Conservation (phyloP, 108 stramenopile species). For the Poteriospumella lacustris region DNA sequence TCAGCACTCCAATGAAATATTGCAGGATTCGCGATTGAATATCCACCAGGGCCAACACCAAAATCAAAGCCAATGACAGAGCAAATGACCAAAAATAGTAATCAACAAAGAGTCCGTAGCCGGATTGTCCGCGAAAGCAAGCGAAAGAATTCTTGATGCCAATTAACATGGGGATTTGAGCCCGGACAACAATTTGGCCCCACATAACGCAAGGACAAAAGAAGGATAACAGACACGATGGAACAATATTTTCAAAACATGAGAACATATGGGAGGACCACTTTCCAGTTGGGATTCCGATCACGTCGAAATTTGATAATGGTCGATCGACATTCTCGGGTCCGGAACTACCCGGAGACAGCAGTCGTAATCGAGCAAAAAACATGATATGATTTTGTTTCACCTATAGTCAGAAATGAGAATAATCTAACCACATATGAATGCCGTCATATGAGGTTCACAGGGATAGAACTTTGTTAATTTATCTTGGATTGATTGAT, state of each 20-base stretch:
- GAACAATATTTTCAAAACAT: background rate
- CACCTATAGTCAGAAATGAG: too few relatives aligned
- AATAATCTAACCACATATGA: too few relatives aligned
- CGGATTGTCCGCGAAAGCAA: background rate
- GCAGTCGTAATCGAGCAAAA: too few relatives aligned
- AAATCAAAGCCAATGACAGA: background rate
- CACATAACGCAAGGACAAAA: conserved; percentile 10
- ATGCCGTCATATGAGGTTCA: too few relatives aligned
- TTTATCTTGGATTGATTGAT: too few relatives aligned
- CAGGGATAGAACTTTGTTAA: too few relatives aligned
- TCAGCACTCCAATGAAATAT: background rate
- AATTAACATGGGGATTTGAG: conserved; percentile 4
- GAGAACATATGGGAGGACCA: background rate
- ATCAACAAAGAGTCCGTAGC: background rate
- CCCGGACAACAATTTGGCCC: background rate
- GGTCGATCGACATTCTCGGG: conserved; percentile 13
- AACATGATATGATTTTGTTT: too few relatives aligned
- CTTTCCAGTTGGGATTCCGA: background rate
- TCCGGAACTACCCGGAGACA: too few relatives aligned
- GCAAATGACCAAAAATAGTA: background rate
- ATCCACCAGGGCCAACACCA: background rate
- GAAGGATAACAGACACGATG: background rate
- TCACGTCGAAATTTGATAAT: background rate
- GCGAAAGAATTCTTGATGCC: background rate
- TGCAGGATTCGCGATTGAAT: background rate